These are phyloP conservation scores for Psidium friedrichsthalianum DNA, from an alignment of 345 rosid species.

Conservation along the genomic window DNA sequence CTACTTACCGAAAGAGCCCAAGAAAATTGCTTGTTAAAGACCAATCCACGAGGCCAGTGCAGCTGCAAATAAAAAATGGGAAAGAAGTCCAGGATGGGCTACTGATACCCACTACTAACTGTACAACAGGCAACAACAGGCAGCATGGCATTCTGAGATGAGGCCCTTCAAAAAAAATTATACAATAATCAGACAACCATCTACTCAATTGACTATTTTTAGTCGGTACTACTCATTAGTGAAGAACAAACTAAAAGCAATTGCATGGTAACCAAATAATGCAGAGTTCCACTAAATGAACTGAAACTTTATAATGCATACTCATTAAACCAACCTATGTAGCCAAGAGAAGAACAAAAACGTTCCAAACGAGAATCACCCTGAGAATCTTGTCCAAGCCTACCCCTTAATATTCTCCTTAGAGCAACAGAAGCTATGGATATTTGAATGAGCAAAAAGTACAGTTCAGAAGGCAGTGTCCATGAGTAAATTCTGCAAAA, in stretches of 20 bases:
- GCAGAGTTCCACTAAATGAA: background rate
- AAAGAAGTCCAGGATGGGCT: conserved; percentile 51
- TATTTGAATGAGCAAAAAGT: conserved; percentile 21
- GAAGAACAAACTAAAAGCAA: background rate
- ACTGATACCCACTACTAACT: conserved; percentile 40
- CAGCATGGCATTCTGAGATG: conserved; percentile 33
- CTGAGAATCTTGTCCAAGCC: conserved; percentile 3
- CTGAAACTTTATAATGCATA: background rate
- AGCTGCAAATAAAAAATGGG: conserved; percentile 42
- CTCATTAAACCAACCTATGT: conserved; percentile 21
- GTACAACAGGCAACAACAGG: conserved; percentile 33
- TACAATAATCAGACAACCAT: background rate
- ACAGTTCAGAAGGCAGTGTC: conserved; percentile 16
- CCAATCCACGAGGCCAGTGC: conserved; percentile 44
- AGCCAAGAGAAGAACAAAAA: conserved; percentile 15
- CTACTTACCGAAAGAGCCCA: conserved; percentile 37
- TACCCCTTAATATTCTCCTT: conserved; percentile 13
- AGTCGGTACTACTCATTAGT: background rate
- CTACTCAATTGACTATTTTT: background rate
- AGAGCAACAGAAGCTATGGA: conserved; percentile 17
- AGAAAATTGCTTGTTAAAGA: conserved; percentile 43
- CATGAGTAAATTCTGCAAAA: conserved; percentile 28
- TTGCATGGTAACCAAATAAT: background rate
- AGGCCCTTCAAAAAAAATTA: conserved; percentile 30
- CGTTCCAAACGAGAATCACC: conserved; percentile 10